Percentiles rank a stretch among this genome's conserved stretches.
Evolutionary conservation across 2,329 filamentous ascomycete species (phyloP).

Genomic region (Cladophialophora exuberans): DNA sequence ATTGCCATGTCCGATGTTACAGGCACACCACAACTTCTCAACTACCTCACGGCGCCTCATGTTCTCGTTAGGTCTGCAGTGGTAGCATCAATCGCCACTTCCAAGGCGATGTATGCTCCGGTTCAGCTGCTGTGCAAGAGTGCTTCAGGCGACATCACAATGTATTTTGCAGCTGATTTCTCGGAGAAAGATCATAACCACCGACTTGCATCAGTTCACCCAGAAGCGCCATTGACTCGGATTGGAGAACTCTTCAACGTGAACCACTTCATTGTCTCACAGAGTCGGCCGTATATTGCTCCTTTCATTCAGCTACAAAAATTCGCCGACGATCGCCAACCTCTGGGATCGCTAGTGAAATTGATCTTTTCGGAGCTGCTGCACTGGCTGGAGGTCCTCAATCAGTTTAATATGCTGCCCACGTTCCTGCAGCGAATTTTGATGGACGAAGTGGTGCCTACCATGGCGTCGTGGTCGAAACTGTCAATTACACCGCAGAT

Average conservation of each 20-base stretch:
- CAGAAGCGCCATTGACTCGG: constrained; percentile 87
- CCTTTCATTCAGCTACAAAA: constrained; percentile 82
- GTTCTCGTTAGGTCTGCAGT: constrained; percentile 97
- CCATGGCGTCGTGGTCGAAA: constrained; percentile 89
- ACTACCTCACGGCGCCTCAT: constrained; percentile 91
- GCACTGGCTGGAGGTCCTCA: constrained; percentile 79
- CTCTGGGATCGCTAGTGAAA: constrained; percentile 71
- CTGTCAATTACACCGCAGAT: constrained; percentile 91
- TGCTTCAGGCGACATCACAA: constrained; percentile 65
- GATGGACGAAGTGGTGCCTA: constrained; percentile 76
- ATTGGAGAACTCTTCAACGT: constrained; percentile 96
- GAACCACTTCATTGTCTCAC: constrained; percentile 98
- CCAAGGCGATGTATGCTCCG: constrained; percentile 71
- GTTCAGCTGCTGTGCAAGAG: constrained; percentile 82
- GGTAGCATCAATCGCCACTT: constrained; percentile 85
- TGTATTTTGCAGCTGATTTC: constrained; percentile 28
- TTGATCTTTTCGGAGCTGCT: constrained; percentile 42
- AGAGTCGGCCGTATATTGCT: constrained; percentile 92
- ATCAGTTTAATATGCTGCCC: constrained; percentile 77
- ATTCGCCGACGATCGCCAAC: constrained; percentile 62
- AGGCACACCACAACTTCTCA: constrained; percentile 77
- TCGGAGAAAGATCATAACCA: constrained; percentile 58
- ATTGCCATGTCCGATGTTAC: constrained; percentile 87
- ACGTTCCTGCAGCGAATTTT: constrained; percentile 71
- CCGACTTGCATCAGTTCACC: constrained; percentile 72